These are phyloP conservation scores for Gossypium davidsonii DNA, from an alignment of 441 rosid species.

Conservation along the genomic window DNA sequence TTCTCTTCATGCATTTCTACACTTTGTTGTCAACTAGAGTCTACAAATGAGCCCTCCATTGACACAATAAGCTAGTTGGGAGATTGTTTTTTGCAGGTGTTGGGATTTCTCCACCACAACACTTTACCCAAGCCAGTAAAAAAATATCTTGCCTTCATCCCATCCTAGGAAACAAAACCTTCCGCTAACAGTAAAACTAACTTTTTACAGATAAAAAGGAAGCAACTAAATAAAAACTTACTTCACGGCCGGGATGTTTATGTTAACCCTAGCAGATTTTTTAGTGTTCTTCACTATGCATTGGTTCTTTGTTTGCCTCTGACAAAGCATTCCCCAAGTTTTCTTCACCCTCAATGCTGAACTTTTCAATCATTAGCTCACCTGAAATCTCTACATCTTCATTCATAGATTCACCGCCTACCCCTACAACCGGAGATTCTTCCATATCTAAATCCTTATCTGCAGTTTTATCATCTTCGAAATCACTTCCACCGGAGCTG, in stretches of 20 bases:
- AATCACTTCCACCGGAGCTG: conserved; percentile 44
- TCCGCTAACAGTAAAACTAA: not conserved
- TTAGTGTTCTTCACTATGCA: conserved; percentile 16
- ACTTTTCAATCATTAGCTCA: conserved; percentile 18
- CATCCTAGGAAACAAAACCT: not conserved
- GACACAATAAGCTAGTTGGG: not conserved
- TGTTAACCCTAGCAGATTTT: conserved; percentile 3
- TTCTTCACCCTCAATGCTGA: conserved; percentile 14
- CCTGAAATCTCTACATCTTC: conserved; percentile 17
- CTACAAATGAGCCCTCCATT: not conserved
- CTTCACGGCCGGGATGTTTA: conserved; percentile 4
- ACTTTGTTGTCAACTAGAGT: not conserved
- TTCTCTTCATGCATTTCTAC: not conserved
- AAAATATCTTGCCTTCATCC: not conserved
- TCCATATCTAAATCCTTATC: conserved; percentile 41
- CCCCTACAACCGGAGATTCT: conserved; percentile 16
- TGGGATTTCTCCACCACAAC: not conserved
- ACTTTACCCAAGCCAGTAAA: not conserved
- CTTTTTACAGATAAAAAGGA: not conserved
- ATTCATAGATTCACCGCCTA: conserved; percentile 18
- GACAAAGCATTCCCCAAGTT: conserved; percentile 11
- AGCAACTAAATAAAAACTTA: not conserved
- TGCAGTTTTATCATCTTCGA: conserved; percentile 39
- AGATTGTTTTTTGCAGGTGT: not conserved
- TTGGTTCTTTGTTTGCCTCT: conserved; percentile 9